Base-by-base conservation (phyloP, 208 protist genomes). In the Endotrypanum monterogeii region DNA sequence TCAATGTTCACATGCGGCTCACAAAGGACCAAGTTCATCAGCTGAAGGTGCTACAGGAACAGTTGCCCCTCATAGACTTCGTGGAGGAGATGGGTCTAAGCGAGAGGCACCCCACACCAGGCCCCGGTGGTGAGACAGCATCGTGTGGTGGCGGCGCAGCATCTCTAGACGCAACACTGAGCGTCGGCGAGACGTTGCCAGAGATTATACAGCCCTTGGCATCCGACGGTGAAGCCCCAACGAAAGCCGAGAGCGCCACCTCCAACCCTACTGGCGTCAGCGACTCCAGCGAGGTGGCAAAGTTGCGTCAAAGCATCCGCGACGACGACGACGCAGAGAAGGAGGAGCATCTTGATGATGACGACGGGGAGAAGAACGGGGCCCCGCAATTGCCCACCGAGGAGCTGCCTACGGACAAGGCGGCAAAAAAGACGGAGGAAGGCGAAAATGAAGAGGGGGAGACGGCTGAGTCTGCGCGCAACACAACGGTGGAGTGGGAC, bases 11-110 rank as follows among this genome's bases (percentile, higher is more conserved):
- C 67, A 60, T 91, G 28, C 51, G 76, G 14, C 56, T 94, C 11
- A 69, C 82, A 12, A 85, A 88, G 46, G 74, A 86, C 50, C 76
- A 86, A 18, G 89, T 94, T 69, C 69, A 82, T 52, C 71, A 73
- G 23, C 83, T 96, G 37, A 83, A 85, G 60, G 48, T 86, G n/a
- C 87, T 96, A 39, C 83, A 94, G 54, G 80, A 89, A 51, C 89
- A 90, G 67, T 87, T 86, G 57, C 84, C 86, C 52, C 80, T 96
- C 61, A 79, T 94, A 61, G 87, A 90, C 61, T 85, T 86, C 55
- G 80, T 93, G 39, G 89, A 93, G 20, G 88, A 93, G 56, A 74
- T 94, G 67, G 80, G 87, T 23, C 63, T 76, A 6, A 52, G 65
- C 65, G 66, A 83, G 69, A 62, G 73, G 52, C 35, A 70, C 54